These are phyloP conservation scores for Infundibulicybe gibba DNA, from an alignment of 768 basidiomycete genomes.

Conservation along the genomic window DNA sequence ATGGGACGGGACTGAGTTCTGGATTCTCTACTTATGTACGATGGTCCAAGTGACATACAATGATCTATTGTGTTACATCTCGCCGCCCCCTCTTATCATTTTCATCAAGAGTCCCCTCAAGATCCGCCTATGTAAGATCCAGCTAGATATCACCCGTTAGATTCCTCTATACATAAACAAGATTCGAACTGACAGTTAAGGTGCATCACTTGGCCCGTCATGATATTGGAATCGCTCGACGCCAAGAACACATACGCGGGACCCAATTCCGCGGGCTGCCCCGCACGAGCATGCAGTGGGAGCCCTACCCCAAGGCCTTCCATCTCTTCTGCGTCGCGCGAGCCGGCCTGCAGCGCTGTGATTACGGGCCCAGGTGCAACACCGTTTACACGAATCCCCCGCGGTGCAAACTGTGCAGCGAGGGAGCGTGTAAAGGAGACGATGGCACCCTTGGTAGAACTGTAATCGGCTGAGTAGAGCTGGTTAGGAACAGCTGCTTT, in stretches of 20 bases:
- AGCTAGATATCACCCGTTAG: neutral
- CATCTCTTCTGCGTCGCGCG: constrained; percentile 31
- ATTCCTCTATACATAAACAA: neutral
- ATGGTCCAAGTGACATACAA: no score
- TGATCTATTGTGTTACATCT: neutral
- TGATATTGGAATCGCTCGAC: constrained; percentile 31
- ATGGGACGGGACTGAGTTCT: constrained; percentile 2
- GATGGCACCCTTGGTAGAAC: constrained; percentile 60
- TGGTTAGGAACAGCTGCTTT: constrained; percentile 11
- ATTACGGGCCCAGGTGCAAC: constrained; percentile 52
- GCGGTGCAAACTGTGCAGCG: constrained; percentile 47
- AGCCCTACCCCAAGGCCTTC: constrained; percentile 35
- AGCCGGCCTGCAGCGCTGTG: constrained; percentile 56
- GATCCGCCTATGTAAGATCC: constrained; percentile 2
- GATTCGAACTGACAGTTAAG: constrained; percentile 22
- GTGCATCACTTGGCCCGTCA: constrained; percentile 35
- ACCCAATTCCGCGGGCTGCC: constrained; percentile 29
- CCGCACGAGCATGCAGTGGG: constrained; percentile 37
- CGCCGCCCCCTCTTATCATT: no score
- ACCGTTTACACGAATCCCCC: constrained; percentile 40
- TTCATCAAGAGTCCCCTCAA: neutral
- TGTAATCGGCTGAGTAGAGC: constrained; percentile 37
- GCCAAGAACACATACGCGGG: constrained; percentile 57
- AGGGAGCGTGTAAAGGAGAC: constrained; percentile 53
- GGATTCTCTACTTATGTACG: no score